Base-by-base conservation (phyloP, 108 stramenopile genomes). In the Parmales sp. region DNA sequence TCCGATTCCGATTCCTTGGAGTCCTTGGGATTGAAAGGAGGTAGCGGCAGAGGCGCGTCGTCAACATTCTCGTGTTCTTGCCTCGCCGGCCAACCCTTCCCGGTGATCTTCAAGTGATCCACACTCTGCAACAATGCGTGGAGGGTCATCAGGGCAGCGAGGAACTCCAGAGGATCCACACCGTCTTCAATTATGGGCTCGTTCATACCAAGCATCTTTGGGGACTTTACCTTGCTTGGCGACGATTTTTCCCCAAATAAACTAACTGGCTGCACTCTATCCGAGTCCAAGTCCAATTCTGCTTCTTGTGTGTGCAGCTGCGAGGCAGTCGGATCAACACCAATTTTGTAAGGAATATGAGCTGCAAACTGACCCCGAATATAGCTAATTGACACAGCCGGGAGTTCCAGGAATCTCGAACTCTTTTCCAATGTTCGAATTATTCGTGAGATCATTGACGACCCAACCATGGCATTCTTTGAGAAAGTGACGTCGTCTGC, bases 101-200 rank as follows among this genome's bases (percentile, higher is more conserved):
- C 54, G 3, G 54, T 60, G 4, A 60, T 16, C 16, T 34, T 28
- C 4, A 60, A 34, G 26, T 60, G 54, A 18, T 60, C 13, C 13
- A 60, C 54, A 2, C 13, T 34, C 3, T 26, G 5, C 28, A 60
- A 20, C 3, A 60, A 16, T 5, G 5, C 54, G 26, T 28, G 20
- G 26, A 60, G 26, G 2, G 8, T 29, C 16, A 60, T 34, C 3
- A 60, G 28, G 3, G 54, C 54, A 5, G 54, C 4, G 5, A 28
- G 16, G 29, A 60, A 28, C 54, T 60, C 54, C 3, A 60, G 26
- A 31, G 54, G 54, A 60, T 60, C 54, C 6, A 60, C 54, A 4
- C 5, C 25, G 54, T 3, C 20, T 29, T 60, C 54, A 31, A 60
- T 60, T 5, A 60, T 13, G 3, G n/a, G n/a, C n/a, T n/a, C n/a